These are phyloP conservation scores for Cardamine occulta DNA, from an alignment of 345 rosid species.

Conservation along the genomic window DNA sequence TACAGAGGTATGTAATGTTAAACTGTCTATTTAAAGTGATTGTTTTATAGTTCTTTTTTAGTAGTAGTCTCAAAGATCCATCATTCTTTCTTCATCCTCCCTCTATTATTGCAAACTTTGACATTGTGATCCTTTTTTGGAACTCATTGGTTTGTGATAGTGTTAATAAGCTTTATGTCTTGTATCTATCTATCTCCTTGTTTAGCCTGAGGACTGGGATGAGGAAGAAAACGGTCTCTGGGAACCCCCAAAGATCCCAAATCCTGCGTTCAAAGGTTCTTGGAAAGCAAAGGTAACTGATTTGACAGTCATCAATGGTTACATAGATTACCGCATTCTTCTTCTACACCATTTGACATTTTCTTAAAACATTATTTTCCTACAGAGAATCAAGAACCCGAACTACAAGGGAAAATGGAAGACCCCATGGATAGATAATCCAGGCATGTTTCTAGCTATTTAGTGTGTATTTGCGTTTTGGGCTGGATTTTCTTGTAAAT, in stretches of 20 bases:
- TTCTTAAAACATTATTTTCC: not conserved
- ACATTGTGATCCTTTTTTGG: not conserved
- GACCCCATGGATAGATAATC: constrained; percentile 89
- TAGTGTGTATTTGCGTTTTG: constrained; percentile 14
- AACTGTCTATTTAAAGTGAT: not conserved
- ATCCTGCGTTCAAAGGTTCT: constrained; percentile 76
- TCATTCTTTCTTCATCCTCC: not conserved
- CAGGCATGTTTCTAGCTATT: constrained; percentile 53
- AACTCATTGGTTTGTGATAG: constrained; percentile 25
- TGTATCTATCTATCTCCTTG: constrained; percentile 19
- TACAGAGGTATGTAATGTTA: constrained; percentile 53
- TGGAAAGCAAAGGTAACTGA: constrained; percentile 73
- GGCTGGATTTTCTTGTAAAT: not conserved
- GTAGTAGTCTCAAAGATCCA: constrained; percentile 21
- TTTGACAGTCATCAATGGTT: constrained; percentile 7
- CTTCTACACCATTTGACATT: constrained; percentile 14
- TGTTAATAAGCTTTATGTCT: constrained; percentile 30
- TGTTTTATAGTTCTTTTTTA: not conserved
- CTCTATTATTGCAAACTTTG: not conserved
- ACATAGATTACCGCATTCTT: not conserved
- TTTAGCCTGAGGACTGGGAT: constrained; percentile 77
- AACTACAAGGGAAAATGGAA: constrained; percentile 95
- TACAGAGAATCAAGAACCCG: constrained; percentile 90
- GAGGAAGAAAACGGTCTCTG: constrained; percentile 77
- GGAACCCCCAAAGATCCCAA: constrained; percentile 69